Evolutionary conservation across 441 rosid species (phyloP).

Genomic region (Eugenia klotzschiana): DNA sequence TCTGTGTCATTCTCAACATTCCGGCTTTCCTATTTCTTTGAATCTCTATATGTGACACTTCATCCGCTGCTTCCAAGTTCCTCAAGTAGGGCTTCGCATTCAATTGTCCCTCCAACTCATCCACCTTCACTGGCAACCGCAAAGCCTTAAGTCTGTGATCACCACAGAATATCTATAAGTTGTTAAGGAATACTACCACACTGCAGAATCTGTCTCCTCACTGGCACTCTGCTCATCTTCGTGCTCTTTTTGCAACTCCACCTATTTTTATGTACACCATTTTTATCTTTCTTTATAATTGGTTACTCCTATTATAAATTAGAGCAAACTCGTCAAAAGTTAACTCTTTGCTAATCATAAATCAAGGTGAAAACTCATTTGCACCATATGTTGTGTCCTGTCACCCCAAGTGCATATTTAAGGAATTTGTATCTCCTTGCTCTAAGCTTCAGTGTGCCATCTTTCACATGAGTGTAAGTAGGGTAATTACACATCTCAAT

Average conservation of each 20-base stretch:
- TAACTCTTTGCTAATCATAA: neutral
- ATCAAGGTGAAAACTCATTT: neutral
- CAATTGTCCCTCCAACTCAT: neutral
- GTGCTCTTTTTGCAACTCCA: neutral
- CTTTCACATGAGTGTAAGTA: neutral
- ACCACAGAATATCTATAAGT: neutral
- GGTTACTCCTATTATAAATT: neutral
- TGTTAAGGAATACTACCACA: neutral
- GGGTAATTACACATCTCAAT: neutral
- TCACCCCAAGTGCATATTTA: neutral
- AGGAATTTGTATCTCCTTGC: neutral
- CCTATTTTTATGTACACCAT: neutral
- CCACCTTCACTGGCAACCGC: neutral
- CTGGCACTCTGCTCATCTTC: neutral
- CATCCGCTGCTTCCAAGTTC: neutral
- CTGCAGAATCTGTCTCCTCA: neutral
- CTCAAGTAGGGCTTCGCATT: no score
- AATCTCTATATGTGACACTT: neutral
- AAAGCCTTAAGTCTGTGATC: neutral
- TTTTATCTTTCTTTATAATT: neutral
- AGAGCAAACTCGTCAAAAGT: neutral
- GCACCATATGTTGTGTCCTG: neutral
- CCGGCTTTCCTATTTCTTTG: neutral
- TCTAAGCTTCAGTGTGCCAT: neutral
- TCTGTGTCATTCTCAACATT: neutral